Conservation (phyloP, 306 rosid species). For the Castanospermum australe region DNA sequence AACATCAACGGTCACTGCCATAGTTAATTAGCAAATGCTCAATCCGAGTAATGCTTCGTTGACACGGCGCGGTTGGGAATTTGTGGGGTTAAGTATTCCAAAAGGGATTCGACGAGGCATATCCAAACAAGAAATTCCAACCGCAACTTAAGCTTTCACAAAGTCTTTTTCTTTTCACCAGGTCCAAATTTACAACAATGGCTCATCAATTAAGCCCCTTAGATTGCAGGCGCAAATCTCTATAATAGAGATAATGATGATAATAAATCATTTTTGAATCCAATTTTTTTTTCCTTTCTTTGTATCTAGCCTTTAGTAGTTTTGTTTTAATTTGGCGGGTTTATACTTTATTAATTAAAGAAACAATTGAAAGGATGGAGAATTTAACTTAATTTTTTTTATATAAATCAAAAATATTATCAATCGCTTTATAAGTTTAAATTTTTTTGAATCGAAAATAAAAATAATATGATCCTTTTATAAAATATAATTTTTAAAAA, state of each 20-base stretch:
- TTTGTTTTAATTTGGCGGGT: background rate
- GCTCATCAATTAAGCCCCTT: background rate
- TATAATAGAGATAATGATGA: background rate
- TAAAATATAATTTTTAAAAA: too few species aligned
- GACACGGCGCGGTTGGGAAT: slow-evolving; percentile 25
- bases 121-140: slow-evolving; percentile 34
- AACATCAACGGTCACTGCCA: slow-evolving; percentile 13
- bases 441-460: too few species aligned
- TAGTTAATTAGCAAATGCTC: slow-evolving; percentile 25
- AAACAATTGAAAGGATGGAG: background rate
- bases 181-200: background rate
- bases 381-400: slow-evolving; percentile 24
- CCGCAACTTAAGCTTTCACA: background rate
- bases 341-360: background rate
- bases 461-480: too few species aligned
- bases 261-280: slow-evolving; percentile 19
- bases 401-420: slow-evolving; percentile 14
- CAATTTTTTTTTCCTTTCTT: background rate
- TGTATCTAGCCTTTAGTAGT: background rate
- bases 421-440: too few species aligned
- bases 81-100: slow-evolving; percentile 15
- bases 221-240: background rate
- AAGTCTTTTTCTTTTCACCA: background rate
- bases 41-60: slow-evolving; percentile 32
- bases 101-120: slow-evolving; percentile 21